These are phyloP conservation scores for Fonticula alba DNA, from an alignment of 78 protist species.

Conservation along the genomic window DNA sequence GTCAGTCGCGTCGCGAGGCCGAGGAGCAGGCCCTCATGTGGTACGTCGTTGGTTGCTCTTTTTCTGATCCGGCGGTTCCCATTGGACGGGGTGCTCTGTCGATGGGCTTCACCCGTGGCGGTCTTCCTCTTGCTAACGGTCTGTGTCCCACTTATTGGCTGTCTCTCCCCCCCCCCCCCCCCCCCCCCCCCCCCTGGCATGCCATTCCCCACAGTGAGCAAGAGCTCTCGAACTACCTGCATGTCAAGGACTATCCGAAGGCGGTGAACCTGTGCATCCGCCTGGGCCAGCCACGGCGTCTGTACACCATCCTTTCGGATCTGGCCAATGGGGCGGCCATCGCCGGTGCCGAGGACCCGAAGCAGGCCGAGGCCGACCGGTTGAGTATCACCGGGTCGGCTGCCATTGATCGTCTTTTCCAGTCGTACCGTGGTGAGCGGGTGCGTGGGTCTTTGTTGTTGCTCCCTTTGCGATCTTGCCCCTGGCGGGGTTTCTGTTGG, in stretches of 20 bases:
- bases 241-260: slow-evolving; percentile 3
- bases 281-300: slow-evolving; percentile 40
- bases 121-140: too few species aligned
- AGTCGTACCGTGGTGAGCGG: neutral
- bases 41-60: too few species aligned
- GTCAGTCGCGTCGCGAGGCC: slow-evolving; percentile 38
- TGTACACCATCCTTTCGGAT: slow-evolving; percentile 9
- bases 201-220: too few species aligned
- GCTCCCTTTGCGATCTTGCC: too few species aligned
- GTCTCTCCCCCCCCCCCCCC: too few species aligned
- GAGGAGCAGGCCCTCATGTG: slow-evolving; percentile 21
- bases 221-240: slow-evolving; percentile 19
- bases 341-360: neutral
- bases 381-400: neutral
- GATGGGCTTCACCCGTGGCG: too few species aligned
- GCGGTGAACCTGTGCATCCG: slow-evolving; percentile 38
- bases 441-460: too few species aligned
- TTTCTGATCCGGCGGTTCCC: too few species aligned
- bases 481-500: neutral
- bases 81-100: too few species aligned
- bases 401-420: neutral
- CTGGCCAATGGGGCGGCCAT: slow-evolving; percentile 9
- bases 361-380: neutral
- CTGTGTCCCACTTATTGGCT: too few species aligned
- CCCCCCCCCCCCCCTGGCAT: too few species aligned